These are phyloP conservation scores for Starmera dryadoides DNA, from an alignment of 805 yeast genomes.

Conservation along the genomic window DNA sequence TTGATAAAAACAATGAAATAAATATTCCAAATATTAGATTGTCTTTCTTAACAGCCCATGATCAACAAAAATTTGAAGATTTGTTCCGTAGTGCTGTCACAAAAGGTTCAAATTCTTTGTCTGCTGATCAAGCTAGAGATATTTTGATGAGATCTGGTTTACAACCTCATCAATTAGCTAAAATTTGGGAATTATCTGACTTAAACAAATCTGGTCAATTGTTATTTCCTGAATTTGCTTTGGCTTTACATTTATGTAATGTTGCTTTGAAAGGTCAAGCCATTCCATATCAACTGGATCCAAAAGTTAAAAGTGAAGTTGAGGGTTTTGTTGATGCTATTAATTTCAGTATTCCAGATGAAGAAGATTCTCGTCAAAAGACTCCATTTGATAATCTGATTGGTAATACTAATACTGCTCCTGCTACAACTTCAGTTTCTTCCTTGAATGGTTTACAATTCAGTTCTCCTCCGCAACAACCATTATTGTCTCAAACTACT, in stretches of 20 bases:
- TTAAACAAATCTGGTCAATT: constrained; percentile 79
- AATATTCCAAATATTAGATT: constrained; percentile 72
- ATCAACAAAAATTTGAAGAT: constrained; percentile 81
- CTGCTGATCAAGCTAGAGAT: constrained; percentile 70
- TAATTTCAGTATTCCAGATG: constrained; percentile 67
- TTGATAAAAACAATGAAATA: constrained; percentile 45
- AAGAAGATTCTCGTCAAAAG: constrained; percentile 17
- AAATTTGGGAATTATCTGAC: constrained; percentile 89
- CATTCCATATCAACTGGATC: constrained; percentile 67
- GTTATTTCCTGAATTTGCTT: constrained; percentile 89
- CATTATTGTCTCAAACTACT: constrained; percentile 23
- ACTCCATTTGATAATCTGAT: constrained; percentile 35
- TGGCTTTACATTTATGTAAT: constrained; percentile 84
- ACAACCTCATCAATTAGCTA: constrained; percentile 67
- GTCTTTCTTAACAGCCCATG: constrained; percentile 77
- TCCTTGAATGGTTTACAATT: constrained; percentile 26
- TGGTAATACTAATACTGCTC: constrained; percentile 27
- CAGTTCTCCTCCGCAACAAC: constrained; percentile 21
- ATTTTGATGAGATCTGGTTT: constrained; percentile 76
- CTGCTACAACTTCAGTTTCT: constrained; percentile 25
- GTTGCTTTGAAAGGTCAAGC: constrained; percentile 70
- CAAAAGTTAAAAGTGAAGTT: constrained; percentile 73
- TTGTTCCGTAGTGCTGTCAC: constrained; percentile 76
- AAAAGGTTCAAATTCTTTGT: constrained; percentile 38
- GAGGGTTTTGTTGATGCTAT: constrained; percentile 86